phyloP scores from a whole-genome alignment of 805 yeast species.

The Candida khao-thaluensis region DNA sequence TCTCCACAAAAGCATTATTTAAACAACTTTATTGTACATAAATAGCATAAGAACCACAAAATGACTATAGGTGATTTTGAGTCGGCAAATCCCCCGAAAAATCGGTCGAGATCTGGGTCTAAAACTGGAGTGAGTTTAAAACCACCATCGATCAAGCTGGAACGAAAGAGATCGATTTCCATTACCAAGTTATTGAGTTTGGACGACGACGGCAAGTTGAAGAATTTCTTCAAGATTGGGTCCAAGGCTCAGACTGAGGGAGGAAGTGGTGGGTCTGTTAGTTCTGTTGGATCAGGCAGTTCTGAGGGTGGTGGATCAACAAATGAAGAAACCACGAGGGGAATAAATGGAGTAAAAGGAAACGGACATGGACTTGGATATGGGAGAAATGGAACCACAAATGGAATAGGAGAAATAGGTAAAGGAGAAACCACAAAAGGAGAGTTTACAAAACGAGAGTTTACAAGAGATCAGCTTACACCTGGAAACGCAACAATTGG shows the following conservation, averaged over 20 bases:
- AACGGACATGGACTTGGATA: too few species aligned
- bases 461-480: too few species aligned
- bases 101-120: conserved; percentile 5
- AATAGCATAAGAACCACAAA: too few species aligned
- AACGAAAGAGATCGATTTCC: conserved; percentile 14
- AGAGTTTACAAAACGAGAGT: too few species aligned
- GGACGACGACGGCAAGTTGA: conserved; percentile 9
- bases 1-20: not conserved
- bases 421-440: not conserved
- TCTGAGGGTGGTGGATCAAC: not conserved
- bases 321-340: not conserved
- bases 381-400: not conserved
- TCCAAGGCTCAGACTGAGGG: too few species aligned
- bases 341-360: too few species aligned
- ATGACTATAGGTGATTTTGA: conserved; percentile 1
- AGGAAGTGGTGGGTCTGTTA: too few species aligned
- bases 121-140: conserved; percentile 7
- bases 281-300: too few species aligned
- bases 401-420: too few species aligned
- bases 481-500: not conserved
- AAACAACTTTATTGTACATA: too few species aligned
- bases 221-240: conserved; percentile 12
- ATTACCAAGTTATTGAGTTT: conserved; percentile 12
- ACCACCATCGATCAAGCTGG: conserved; percentile 14
- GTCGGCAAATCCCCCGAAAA: conserved; percentile 1